These are phyloP conservation scores for Hibiscus tridactylites DNA, from an alignment of 345 rosid genomes.

Conservation along the genomic window DNA sequence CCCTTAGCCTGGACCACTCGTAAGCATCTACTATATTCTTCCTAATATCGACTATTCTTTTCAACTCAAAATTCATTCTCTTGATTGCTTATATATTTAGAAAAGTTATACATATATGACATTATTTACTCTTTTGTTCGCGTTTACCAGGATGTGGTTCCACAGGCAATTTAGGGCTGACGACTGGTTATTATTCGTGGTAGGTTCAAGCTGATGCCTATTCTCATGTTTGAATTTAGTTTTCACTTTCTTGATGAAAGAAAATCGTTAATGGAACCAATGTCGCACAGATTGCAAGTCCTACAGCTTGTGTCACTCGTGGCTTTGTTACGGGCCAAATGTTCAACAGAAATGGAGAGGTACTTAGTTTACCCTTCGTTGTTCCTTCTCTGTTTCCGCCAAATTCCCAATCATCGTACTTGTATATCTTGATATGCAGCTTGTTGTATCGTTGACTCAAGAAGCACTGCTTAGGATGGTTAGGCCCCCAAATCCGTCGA, in stretches of 20 bases:
- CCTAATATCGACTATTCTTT: background rate
- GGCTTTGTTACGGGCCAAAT: slow-evolving; percentile 75
- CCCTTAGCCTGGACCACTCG: slow-evolving; percentile 93
- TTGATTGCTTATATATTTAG: background rate
- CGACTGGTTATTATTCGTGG: slow-evolving; percentile 88
- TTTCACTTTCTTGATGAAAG: background rate
- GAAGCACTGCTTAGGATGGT: slow-evolving; percentile 69
- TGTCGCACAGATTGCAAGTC: slow-evolving; percentile 47
- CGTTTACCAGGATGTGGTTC: slow-evolving; percentile 73
- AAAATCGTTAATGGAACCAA: background rate
- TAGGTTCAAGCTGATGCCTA: slow-evolving; percentile 17
- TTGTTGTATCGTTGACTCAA: slow-evolving; percentile 61
- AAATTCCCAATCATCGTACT: background rate
- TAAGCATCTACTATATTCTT: slow-evolving; percentile 29
- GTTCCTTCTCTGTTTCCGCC: background rate
- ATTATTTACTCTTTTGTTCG: background rate
- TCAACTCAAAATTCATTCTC: background rate
- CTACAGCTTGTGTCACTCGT: slow-evolving; percentile 50
- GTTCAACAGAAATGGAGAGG: slow-evolving; percentile 18
- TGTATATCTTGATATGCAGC: slow-evolving; percentile 34
- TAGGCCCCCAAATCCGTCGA: slow-evolving; percentile 24
- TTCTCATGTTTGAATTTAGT: slow-evolving; percentile 1
- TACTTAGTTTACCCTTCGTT: background rate
- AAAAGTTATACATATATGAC: background rate
- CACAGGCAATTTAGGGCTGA: slow-evolving; percentile 80